Base-by-base conservation (phyloP, 2,329 filamentous ascomycete genomes). In the Aureobasidium melanogenum region DNA sequence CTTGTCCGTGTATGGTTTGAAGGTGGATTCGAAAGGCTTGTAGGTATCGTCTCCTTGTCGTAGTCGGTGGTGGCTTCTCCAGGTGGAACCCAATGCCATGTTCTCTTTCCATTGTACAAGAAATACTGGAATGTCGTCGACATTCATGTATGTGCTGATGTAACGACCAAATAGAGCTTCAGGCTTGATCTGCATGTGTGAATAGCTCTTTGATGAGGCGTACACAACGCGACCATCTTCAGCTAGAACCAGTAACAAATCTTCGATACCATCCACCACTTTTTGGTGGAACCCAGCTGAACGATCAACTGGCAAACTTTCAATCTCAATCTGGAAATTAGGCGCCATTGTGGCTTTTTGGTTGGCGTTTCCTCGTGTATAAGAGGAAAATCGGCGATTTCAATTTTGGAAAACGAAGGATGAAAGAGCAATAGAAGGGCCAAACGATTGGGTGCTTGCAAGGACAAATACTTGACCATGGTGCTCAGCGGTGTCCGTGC, bases 101-200 rank as follows among this genome's bases (percentile, higher is more conserved):
- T 43, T 26, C 2, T 46, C 41, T 24, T 47, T 58, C n/a, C 34
- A 58, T 2, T 58, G 41, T 9, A 32, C 10, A 1, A 58, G 41
- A 12, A 46, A 58, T 3, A 46, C 54, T 8, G 54, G 54, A 1
- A 58, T 46, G 12, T 58, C 54, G 30, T 58, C 54, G 22, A 36
- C 30, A 47, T 58, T 43, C 54, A 58, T 58, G 24, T 44, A 47
- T 26, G 54, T 44, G 17, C 39, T 36, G n/a, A 58, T 38, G 43
- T 58, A 58, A 7, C 6, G 12, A 19, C 54, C 54, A 36, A 58
- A 7, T 5, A 58, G 39, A 26, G 24, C 15, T 30, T 58, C 54
- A 8, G 54, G 22, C 3, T 36, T 24, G 17, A 46, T 14, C n/a
- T 47, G 38, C 5, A 43, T 34, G 5, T 47, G 30, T 17, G 28